Percentiles rank a stretch among this genome's conserved stretches.
Evolutionary conservation across 2,329 filamentous ascomycete genomes (phyloP).

Genomic region (Aspergillus bombycis): DNA sequence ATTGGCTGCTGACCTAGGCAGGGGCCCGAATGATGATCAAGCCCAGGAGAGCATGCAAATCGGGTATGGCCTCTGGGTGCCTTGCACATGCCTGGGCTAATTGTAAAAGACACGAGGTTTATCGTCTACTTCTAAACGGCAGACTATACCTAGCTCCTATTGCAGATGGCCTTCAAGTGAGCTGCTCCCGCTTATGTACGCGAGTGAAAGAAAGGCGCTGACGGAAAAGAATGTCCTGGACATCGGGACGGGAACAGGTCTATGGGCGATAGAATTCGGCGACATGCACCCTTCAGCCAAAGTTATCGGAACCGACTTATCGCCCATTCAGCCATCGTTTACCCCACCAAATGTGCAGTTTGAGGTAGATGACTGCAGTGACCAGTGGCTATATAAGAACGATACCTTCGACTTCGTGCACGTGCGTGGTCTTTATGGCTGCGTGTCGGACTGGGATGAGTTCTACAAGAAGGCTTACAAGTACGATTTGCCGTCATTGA

Average conservation of each 20-base stretch:
- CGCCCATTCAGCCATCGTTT: constrained; percentile 53
- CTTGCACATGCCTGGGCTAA: not conserved
- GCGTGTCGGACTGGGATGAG: constrained; percentile 50
- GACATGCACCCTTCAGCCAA: constrained; percentile 44
- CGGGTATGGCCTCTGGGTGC: not conserved
- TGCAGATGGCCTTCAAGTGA: not conserved
- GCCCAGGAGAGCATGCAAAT: constrained; percentile 18
- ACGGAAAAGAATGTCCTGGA: constrained; percentile 25
- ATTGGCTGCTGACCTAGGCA: not conserved
- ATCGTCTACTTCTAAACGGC: not conserved
- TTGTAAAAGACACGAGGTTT: not conserved
- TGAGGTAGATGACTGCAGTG: constrained; percentile 48
- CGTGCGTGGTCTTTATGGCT: constrained; percentile 50
- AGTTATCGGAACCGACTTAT: constrained; percentile 53
- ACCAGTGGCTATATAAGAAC: constrained; percentile 42
- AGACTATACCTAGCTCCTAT: not conserved
- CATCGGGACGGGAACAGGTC: constrained; percentile 29
- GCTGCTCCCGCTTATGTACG: not conserved
- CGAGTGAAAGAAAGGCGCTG: not conserved
- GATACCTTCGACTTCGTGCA: constrained; percentile 51
- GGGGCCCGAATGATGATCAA: constrained; percentile 28
- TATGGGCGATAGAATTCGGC: constrained; percentile 34
- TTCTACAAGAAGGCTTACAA: constrained; percentile 32
- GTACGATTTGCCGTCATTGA: not conserved
- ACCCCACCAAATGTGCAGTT: constrained; percentile 53